Percentiles rank a stretch among this genome's conserved stretches.
phyloP scores from a whole-genome alignment of 139 green algal species.

The Spirogloea muscicola region DNA sequence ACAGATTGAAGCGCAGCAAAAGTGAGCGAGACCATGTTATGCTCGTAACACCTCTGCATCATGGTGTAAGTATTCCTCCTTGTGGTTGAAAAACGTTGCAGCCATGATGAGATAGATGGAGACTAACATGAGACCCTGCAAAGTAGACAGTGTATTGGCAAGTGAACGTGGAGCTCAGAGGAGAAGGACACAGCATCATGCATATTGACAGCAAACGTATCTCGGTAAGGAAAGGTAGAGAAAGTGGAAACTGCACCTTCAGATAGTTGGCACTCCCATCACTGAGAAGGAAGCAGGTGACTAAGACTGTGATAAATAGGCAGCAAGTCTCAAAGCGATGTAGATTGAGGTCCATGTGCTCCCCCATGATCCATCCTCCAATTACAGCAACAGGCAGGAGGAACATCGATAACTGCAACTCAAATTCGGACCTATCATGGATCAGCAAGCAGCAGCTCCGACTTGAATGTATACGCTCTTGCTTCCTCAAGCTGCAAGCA shows the following conservation, averaged over 20 bases:
- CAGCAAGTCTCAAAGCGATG: conserved; percentile 63
- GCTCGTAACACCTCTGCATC: not conserved
- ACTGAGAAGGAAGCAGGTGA: conserved; percentile 12
- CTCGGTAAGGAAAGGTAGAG: conserved; percentile 62
- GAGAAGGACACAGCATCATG: too few species aligned
- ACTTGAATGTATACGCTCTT: too few species aligned
- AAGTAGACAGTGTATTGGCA: too few species aligned
- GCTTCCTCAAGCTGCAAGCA: not conserved
- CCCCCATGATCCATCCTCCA: conserved; percentile 59
- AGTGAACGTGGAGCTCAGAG: too few species aligned
- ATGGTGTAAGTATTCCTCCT: conserved; percentile 2
- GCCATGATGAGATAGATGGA: conserved; percentile 12
- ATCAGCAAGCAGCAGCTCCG: too few species aligned
- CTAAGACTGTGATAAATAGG: conserved; percentile 64
- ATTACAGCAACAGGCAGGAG: conserved; percentile 64
- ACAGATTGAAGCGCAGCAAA: too few species aligned
- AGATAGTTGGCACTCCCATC: conserved; percentile 69
- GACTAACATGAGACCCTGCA: conserved; percentile 24
- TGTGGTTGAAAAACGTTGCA: conserved; percentile 8
- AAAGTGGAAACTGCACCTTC: too few species aligned
- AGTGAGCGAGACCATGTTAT: too few species aligned
- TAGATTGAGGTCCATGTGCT: conserved; percentile 74
- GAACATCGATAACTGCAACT: conserved; percentile 52
- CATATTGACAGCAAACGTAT: too few species aligned
- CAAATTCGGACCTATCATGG: too few species aligned